These are phyloP conservation scores for Aspergillus versicolor DNA, from an alignment of 2,329 filamentous ascomycete species.

Conservation along the genomic window DNA sequence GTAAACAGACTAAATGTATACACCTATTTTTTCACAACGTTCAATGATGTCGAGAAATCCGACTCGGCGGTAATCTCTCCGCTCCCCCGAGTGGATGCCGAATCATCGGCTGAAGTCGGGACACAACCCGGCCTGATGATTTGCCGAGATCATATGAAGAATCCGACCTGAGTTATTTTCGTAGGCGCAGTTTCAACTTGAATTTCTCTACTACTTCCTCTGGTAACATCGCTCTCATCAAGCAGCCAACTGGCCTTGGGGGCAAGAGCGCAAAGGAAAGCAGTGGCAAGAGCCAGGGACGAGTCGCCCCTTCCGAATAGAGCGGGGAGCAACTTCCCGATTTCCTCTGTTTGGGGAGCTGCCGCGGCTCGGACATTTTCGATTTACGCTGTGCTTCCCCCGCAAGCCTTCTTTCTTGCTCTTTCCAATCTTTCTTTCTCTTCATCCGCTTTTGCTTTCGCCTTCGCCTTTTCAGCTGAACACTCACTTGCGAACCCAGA, in stretches of 20 bases:
- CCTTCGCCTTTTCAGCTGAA: neutral
- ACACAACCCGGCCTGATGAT: slow-evolving; percentile 20
- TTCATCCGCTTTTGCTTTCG: neutral
- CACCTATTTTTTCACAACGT: neutral
- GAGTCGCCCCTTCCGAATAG: neutral
- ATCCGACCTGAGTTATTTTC: slow-evolving; percentile 8
- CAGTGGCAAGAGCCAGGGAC: neutral
- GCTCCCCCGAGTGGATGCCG: slow-evolving; percentile 14
- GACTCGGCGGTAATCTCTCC: neutral
- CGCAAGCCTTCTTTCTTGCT: neutral
- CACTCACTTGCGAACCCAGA: neutral
- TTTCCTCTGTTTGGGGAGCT: neutral
- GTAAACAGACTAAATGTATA: neutral
- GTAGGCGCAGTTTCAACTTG: slow-evolving; percentile 7
- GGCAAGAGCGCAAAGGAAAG: neutral
- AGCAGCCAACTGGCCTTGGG: neutral
- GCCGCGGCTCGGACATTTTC: slow-evolving; percentile 11
- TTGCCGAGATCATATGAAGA: slow-evolving; percentile 12
- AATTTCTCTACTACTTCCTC: slow-evolving; percentile 3
- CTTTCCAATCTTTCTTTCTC: neutral
- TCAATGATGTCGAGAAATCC: neutral
- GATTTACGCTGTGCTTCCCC: neutral
- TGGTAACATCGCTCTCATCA: neutral
- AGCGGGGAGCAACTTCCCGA: neutral
- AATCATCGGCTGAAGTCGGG: slow-evolving; percentile 24